Evolutionary conservation across 169 alveolate genomes (phyloP).

Genomic region (Plasmodium cynomolgi): DNA sequence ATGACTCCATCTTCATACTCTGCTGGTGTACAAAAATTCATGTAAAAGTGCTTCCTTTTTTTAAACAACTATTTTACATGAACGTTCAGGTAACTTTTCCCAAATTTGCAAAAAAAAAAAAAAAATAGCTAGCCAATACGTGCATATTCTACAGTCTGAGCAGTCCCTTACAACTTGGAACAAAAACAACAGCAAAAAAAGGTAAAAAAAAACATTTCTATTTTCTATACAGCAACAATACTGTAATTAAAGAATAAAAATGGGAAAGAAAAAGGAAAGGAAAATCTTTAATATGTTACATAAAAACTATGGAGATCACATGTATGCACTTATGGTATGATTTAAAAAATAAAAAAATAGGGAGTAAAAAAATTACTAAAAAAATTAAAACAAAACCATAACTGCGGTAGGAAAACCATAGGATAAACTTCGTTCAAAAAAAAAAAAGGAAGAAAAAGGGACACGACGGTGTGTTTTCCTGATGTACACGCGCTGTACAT

Average conservation of each 20-base stretch:
- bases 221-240: not conserved
- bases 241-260: conserved; percentile 28
- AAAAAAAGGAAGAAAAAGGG: not conserved
- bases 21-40: not conserved
- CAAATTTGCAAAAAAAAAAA: not conserved
- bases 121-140: not conserved
- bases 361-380: conserved; percentile 4
- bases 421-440: not conserved
- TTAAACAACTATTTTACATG: not conserved
- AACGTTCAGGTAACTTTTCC: not conserved
- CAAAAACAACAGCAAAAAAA: not conserved
- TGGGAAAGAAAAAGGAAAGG: not conserved
- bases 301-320: not conserved
- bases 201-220: not conserved
- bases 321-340: not conserved
- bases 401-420: conserved; percentile 1
- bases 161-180: not conserved
- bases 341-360: conserved; percentile 4
- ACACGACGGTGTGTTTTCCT: not conserved
- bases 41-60: not conserved
- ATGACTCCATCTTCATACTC: not conserved
- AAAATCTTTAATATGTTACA: not conserved
- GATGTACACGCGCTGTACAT: not conserved
- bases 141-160: not conserved
- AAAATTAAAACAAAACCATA: not conserved